Evolutionary conservation across 495 filamentous ascomycete genomes (phyloP), one percentile per base, ranked within the genome.

Genomic region (Neurospora pannonica): DNA sequence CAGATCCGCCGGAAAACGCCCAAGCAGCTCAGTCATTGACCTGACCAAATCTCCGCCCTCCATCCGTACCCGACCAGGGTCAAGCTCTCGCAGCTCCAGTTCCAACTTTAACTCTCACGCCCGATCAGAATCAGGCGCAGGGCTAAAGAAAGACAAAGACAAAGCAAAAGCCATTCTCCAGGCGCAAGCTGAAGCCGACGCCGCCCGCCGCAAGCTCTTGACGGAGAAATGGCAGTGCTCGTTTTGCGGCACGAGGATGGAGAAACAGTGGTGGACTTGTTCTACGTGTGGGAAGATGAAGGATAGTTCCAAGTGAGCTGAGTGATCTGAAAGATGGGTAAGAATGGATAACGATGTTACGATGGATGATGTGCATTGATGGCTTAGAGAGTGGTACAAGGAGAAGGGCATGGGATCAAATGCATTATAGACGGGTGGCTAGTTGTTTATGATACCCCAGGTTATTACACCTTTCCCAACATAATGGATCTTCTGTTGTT

Each of bases 221-320:
- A 77, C 19, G 39, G 71, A 72, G 17, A 86, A 91, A 21, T 97
- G 94, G 94, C 80, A 88, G 17, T 97, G 94, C 71, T 82, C 84
- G 48, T 83, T 81, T 31, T 95, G 93, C 74, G 88, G 88, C 3
- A 87, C 85, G 5, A 86, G 87, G 48, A 92, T 93, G 86, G 90
- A 93, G 72, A 84, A 83, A 31, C 87, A 91, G 74, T 94, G 92
- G 92, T 93, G 91, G 92, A 92, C 91, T n/a, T 94, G 92, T 74
- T 88, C 89, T 4, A 78, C 79, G 13, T 94, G 92, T 78, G 91
- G 92, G 17, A 85, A 78, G 24, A 88, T 94, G 87, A 94, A 94
- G 83, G 79, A 83, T 46, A 86, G 79, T 31, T 91, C 89, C 10
- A 90, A 76, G 82, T 79, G 39, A 75, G 19, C 62, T n/a, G n/a